phyloP scores from a whole-genome alignment of 768 basidiomycete genomes.

The Lyophyllum shimeji region DNA sequence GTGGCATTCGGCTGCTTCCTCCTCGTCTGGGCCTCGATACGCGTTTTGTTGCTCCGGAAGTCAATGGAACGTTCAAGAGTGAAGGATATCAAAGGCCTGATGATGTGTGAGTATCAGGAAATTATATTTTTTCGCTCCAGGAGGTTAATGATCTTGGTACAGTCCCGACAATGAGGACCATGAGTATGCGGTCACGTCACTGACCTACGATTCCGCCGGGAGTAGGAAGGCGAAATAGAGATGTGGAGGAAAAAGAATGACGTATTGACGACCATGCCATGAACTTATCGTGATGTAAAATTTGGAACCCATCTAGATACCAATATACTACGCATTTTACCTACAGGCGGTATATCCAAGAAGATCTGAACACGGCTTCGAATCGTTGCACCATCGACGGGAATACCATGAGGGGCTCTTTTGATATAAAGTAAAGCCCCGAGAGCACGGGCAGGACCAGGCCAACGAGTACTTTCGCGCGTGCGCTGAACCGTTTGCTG shows the following conservation, averaged over 20 bases:
- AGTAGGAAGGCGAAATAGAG: neutral
- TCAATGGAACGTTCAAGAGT: slow-evolving; percentile 54
- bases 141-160: slow-evolving; percentile 12
- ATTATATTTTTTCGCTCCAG: neutral
- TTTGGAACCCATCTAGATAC: no score
- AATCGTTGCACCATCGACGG: slow-evolving; percentile 51
- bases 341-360: slow-evolving; percentile 47
- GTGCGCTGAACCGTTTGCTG: slow-evolving; percentile 13
- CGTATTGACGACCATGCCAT: neutral
- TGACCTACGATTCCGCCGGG: neutral
- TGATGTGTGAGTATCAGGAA: slow-evolving; percentile 59
- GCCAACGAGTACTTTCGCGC: slow-evolving; percentile 30
- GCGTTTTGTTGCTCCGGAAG: slow-evolving; percentile 57
- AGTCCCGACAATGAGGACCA: slow-evolving; percentile 67
- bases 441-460: slow-evolving; percentile 51
- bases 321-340: neutral
- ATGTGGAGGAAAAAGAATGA: neutral
- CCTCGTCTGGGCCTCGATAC: slow-evolving; percentile 56
- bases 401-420: slow-evolving; percentile 59
- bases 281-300: neutral
- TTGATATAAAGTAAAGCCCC: slow-evolving; percentile 53
- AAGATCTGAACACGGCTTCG: slow-evolving; percentile 45
- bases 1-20: slow-evolving; percentile 56
- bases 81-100: slow-evolving; percentile 64
- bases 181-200: slow-evolving; percentile 53